Percentiles rank a stretch among this genome's conserved stretches.
Evolutionary conservation across 805 yeast genomes (phyloP).

Genomic region (Saccharomycopsis sp.): DNA sequence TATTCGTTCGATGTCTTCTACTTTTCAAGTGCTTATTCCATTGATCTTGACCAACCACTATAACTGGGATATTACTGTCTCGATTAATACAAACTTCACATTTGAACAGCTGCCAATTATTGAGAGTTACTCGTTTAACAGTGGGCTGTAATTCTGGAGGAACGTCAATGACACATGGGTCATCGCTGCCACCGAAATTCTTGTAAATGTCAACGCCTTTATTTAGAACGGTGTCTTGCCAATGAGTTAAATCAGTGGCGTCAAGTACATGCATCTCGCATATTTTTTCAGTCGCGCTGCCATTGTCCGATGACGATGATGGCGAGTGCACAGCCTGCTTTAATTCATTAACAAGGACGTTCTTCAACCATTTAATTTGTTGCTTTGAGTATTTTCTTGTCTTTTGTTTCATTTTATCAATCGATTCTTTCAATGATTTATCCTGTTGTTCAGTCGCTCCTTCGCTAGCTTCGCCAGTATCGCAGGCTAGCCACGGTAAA

Average conservation of each 20-base stretch:
- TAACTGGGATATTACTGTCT: conserved; percentile 41
- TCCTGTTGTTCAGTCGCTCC: conserved; percentile 18
- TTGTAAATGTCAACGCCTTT: conserved; percentile 49
- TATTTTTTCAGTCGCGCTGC: conserved; percentile 44
- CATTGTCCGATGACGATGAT: too few relatives aligned
- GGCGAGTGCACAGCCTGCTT: too few relatives aligned
- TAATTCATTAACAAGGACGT: conserved; percentile 56
- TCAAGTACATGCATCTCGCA: conserved; percentile 59
- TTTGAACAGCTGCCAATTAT: conserved; percentile 56
- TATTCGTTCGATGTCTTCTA: conserved; percentile 55
- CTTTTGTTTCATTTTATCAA: conserved; percentile 71
- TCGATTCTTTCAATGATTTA: conserved; percentile 36
- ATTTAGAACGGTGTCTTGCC: conserved; percentile 51
- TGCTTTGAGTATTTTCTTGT: conserved; percentile 83
- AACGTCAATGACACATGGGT: background rate
- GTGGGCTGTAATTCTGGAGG: background rate
- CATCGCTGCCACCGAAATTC: conserved; percentile 19
- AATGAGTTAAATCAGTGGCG: conserved; percentile 61
- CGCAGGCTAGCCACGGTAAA: conserved; percentile 51
- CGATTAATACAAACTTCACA: conserved; percentile 63
- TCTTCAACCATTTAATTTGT: conserved; percentile 88
- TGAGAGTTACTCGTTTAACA: background rate
- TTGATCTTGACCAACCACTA: conserved; percentile 66
- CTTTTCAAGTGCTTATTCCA: conserved; percentile 66
- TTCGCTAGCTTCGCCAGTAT: background rate